These are phyloP conservation scores for Conoideocrella luteorostrata DNA, from an alignment of 2,329 filamentous ascomycete genomes.

Conservation along the genomic window DNA sequence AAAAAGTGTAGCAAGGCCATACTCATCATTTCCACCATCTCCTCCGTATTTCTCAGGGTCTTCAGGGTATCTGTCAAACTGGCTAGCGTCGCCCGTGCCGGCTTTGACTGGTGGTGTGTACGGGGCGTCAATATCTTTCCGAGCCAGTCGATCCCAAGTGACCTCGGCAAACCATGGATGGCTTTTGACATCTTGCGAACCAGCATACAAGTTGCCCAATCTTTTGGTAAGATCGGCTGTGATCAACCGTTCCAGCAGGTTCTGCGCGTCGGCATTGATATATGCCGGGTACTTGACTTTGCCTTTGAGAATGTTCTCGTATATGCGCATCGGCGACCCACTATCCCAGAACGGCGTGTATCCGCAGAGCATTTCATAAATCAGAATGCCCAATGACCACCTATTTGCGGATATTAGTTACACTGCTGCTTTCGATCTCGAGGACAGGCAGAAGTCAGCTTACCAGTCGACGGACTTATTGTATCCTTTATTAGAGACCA, in stretches of 20 bases:
- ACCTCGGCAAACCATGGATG: slow-evolving; percentile 97
- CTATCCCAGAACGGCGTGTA: slow-evolving; percentile 99
- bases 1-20: slow-evolving; percentile 31
- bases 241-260: slow-evolving; percentile 86
- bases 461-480: slow-evolving; percentile 99
- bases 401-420: slow-evolving; percentile 36
- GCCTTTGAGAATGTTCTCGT: slow-evolving; percentile 96
- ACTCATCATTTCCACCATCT: slow-evolving; percentile 71
- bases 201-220: slow-evolving; percentile 86
- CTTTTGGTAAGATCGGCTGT: slow-evolving; percentile 93
- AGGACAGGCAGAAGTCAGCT: slow-evolving; percentile 27
- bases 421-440: neutral
- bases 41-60: slow-evolving; percentile 89
- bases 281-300: slow-evolving; percentile 96
- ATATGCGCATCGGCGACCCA: slow-evolving; percentile 97
- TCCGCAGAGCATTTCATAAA: slow-evolving; percentile 98
- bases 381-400: slow-evolving; percentile 97
- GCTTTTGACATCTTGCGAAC: slow-evolving; percentile 86
- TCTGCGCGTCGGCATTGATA: slow-evolving; percentile 88
- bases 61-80: slow-evolving; percentile 97
- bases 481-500: slow-evolving; percentile 98
- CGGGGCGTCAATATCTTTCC: slow-evolving; percentile 96
- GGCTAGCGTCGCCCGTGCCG: slow-evolving; percentile 88
- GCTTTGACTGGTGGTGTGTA: slow-evolving; percentile 95
- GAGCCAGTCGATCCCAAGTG: slow-evolving; percentile 88